Percentiles rank a stretch among this genome's conserved stretches.
These are phyloP conservation scores for Aspergillus ochraceus DNA, from an alignment of 2,329 filamentous ascomycete genomes.

Conservation along the genomic window DNA sequence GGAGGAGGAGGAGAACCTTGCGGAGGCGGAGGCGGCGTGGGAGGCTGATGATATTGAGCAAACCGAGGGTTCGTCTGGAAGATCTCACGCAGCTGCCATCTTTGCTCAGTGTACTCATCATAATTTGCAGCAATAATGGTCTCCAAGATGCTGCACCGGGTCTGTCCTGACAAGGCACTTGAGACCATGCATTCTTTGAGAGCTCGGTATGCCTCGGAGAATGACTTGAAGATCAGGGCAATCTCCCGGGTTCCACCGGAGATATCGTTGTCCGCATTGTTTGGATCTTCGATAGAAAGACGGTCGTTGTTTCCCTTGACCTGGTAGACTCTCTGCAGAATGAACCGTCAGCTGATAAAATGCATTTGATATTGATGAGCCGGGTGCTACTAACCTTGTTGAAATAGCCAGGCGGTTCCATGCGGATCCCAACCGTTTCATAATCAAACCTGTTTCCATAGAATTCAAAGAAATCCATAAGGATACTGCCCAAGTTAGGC, in stretches of 20 bases:
- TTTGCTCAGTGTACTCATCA: conserved; percentile 68
- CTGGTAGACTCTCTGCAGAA: conserved; percentile 36
- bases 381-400: conserved; percentile 62
- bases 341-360: conserved; percentile 8
- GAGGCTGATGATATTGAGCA: conserved; percentile 27
- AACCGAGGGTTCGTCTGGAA: conserved; percentile 46
- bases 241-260: conserved; percentile 80
- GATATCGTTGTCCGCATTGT: conserved; percentile 82
- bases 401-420: conserved; percentile 73
- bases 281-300: conserved; percentile 88
- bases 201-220: conserved; percentile 62
- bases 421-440: conserved; percentile 67
- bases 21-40: conserved; percentile 28
- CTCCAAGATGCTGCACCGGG: conserved; percentile 62
- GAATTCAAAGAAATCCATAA: conserved; percentile 85
- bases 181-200: conserved; percentile 59
- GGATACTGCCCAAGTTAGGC: conserved; percentile 73
- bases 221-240: conserved; percentile 64
- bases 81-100: conserved; percentile 60
- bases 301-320: conserved; percentile 63
- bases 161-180: conserved; percentile 19
- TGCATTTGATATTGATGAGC: background rate
- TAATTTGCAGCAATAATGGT: conserved; percentile 78
- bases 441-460: conserved; percentile 84
- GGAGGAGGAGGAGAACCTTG: conserved; percentile 23